phyloP scores from a whole-genome alignment of 768 basidiomycete species.

The Dictyophora rubrovolvata region DNA sequence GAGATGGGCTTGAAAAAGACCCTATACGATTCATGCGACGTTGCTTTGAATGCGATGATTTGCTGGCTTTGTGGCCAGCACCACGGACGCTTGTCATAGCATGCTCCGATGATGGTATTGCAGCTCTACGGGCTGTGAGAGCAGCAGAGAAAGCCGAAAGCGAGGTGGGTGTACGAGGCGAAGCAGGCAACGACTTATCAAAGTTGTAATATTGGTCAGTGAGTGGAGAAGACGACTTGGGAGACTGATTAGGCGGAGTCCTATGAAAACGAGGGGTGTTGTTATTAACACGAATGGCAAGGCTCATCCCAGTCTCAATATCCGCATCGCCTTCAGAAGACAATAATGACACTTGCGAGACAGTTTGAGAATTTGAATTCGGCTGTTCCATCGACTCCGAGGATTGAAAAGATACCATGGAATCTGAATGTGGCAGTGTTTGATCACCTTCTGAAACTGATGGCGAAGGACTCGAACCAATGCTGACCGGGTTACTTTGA shows the following conservation, averaged over 20 bases:
- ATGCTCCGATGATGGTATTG: not conserved
- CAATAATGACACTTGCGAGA: not conserved
- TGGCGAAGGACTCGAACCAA: not conserved
- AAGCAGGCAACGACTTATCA: slow-evolving; percentile 4
- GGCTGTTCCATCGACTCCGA: not conserved
- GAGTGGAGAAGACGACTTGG: not conserved
- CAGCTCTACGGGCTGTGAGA: not conserved
- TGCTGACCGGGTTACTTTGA: too few relatives aligned
- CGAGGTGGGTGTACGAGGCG: not conserved
- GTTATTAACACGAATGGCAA: not conserved
- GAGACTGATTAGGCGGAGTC: not conserved
- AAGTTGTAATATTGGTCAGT: not conserved
- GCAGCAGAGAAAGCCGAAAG: not conserved
- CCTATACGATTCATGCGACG: not conserved
- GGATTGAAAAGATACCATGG: not conserved
- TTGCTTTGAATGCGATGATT: not conserved
- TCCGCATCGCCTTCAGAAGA: not conserved
- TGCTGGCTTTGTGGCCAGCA: not conserved
- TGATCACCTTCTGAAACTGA: not conserved
- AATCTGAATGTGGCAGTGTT: not conserved
- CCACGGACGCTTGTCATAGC: not conserved
- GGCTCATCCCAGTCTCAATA: not conserved
- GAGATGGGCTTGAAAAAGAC: not conserved
- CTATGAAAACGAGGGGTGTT: not conserved
- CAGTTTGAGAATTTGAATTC: not conserved